Evolutionary conservation across 2,329 filamentous ascomycete genomes (phyloP).

Genomic region (Raffaelea deltoideospora): DNA sequence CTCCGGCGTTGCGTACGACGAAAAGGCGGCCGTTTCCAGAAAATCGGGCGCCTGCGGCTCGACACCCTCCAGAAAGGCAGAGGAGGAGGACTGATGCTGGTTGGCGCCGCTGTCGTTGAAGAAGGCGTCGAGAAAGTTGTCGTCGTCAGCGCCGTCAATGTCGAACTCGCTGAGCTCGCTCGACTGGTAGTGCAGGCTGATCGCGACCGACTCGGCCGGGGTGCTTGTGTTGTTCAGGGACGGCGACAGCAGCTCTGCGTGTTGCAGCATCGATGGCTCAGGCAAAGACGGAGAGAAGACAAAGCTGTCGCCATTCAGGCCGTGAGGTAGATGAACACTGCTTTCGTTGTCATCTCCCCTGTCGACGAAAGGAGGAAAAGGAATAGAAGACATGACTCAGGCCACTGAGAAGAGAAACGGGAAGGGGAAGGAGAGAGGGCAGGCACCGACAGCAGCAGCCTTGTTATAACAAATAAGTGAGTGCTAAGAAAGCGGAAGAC

Average conservation of each 20-base stretch:
- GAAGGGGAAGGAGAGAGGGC: slow-evolving; percentile 3
- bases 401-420: slow-evolving; percentile 1
- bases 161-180: slow-evolving; percentile 31
- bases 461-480: too few relatives aligned
- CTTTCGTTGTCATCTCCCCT: slow-evolving; percentile 10
- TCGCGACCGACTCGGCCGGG: slow-evolving; percentile 31
- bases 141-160: slow-evolving; percentile 21
- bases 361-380: slow-evolving; percentile 13
- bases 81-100: slow-evolving; percentile 32
- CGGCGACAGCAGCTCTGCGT: slow-evolving; percentile 25
- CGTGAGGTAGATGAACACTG: slow-evolving; percentile 4
- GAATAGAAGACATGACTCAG: slow-evolving; percentile 18
- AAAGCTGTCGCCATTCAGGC: slow-evolving; percentile 13
- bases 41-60: background rate
- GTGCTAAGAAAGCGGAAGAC: too few relatives aligned
- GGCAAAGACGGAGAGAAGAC: slow-evolving; percentile 23
- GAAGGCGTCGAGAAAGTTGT: slow-evolving; percentile 24
- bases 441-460: too few relatives aligned
- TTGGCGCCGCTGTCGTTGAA: slow-evolving; percentile 27
- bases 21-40: background rate
- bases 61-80: too few relatives aligned
- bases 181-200: slow-evolving; percentile 30
- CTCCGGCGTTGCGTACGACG: slow-evolving; percentile 7
- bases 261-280: slow-evolving; percentile 24
- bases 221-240: slow-evolving; percentile 24